Evolutionary conservation across 1,284 basidiomycete species (phyloP), one percentile per base, ranked within the genome.

Genomic region (Ustilago bromivora): DNA sequence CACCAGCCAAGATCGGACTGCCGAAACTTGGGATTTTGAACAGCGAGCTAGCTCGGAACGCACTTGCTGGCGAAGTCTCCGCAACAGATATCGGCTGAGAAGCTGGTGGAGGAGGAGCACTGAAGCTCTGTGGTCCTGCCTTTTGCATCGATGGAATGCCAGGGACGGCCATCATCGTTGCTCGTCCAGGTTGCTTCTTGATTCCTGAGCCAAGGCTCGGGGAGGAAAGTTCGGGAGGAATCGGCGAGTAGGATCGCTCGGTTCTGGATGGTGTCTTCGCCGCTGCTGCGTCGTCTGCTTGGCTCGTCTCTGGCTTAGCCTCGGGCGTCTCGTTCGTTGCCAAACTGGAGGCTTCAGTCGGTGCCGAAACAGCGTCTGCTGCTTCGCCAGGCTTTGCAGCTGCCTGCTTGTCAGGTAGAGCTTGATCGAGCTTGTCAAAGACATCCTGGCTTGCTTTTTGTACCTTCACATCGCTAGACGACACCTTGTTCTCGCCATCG

Each of bases 151-250:
- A 70, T 4, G 78, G 82, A 31, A 84, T 84, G 0, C 82, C 82
- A 3, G 82, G 82, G 1, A 84, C 66, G 1, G 80, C 73, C 82
- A 84, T 84, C 82, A 84, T 84, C 4, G 77, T 58, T 11, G 81
- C 77, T 36, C 81, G 59, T 4, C 59, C 71, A 2, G 82, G 82
- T 54, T 84, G 82, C 51, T 68, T 71, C 53, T 78, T 78, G 64
- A 82, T 80, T 0, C 74, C 74, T 0, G 73, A 63, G 31, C 65
- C 60, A 23, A 62, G 52, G 31, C 46, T 60, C 12, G 71, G 59
- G 38, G 66, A 66, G 15, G 62, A 61, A 2, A 60, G 19, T 35
- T 73, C 58, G 7, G 43, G 12, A 13, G 54, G 23, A 13, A 54
- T 7, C 2, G 61, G 23, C n/a, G 51, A 17, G 31, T 57, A 60